Percentiles rank a stretch among this genome's conserved stretches.
Conservation (phyloP, 176 grass and related monocot genomes). For the Cymbopogon citratus region DNA sequence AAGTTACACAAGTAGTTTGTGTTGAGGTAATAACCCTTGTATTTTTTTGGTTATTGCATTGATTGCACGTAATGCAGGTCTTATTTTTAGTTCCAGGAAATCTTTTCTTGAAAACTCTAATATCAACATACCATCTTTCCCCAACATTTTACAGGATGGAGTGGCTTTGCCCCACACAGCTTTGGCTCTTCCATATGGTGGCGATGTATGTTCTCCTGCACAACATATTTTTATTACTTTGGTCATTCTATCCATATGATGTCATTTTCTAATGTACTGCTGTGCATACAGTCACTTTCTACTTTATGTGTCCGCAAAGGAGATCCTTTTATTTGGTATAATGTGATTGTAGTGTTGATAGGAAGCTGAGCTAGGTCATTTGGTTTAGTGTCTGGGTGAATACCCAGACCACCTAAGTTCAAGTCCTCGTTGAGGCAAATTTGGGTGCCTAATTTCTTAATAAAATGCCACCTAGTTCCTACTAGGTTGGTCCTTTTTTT, state of each 20-base stretch:
- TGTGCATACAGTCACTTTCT: neutral
- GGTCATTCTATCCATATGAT: neutral
- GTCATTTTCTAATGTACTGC: neutral
- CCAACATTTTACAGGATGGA: slow-evolving; percentile 71
- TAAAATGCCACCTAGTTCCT: neutral
- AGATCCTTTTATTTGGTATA: neutral
- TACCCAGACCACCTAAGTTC: neutral
- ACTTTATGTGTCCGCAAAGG: neutral
- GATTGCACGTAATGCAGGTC: neutral
- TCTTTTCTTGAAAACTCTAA: slow-evolving; percentile 1
- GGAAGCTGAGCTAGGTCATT: neutral
- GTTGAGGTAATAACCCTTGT: slow-evolving; percentile 58
- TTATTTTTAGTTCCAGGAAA: slow-evolving; percentile 4
- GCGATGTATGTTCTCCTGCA: slow-evolving; percentile 58
- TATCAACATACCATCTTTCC: neutral
- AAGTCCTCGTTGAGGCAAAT: neutral
- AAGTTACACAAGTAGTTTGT: slow-evolving; percentile 93
- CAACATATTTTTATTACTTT: neutral
- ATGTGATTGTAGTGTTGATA: neutral
- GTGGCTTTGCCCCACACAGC: slow-evolving; percentile 89
- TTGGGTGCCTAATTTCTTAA: neutral
- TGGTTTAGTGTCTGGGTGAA: neutral
- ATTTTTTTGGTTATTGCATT: slow-evolving; percentile 6
- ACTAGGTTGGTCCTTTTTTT: neutral
- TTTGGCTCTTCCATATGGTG: slow-evolving; percentile 78